phyloP scores from a whole-genome alignment of 2,329 filamentous ascomycete species.

The Colletotrichum liaoningense region DNA sequence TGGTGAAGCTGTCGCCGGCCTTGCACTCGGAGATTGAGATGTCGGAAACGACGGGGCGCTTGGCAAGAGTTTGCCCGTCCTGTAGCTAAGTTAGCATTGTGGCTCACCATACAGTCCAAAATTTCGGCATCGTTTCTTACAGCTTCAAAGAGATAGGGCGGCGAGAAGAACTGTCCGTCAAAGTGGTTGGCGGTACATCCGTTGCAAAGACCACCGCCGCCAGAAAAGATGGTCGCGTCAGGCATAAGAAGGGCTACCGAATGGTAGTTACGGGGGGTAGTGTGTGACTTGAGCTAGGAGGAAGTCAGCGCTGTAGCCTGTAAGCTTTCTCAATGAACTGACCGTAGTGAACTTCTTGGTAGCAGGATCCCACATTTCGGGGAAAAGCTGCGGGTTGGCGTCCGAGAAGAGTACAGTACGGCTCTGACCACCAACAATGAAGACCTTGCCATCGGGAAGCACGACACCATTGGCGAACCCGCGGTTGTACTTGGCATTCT shows the following conservation, averaged over 20 bases:
- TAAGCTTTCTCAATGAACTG: not conserved
- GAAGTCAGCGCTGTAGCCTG: constrained; percentile 7
- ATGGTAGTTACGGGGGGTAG: constrained; percentile 61
- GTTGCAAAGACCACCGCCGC: constrained; percentile 64
- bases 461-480: constrained; percentile 57
- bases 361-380: constrained; percentile 58
- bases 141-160: constrained; percentile 63
- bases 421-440: constrained; percentile 58
- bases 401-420: constrained; percentile 58
- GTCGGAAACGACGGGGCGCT: constrained; percentile 54
- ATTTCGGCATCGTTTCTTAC: not conserved
- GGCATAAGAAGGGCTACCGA: constrained; percentile 58
- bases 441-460: constrained; percentile 58
- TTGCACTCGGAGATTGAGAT: constrained; percentile 42
- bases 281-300: constrained; percentile 43
- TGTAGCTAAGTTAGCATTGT: constrained; percentile 20
- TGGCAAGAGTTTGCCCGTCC: constrained; percentile 49
- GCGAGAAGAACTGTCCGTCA: constrained; percentile 66
- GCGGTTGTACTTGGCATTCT: constrained; percentile 41
- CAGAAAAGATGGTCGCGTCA: constrained; percentile 61
- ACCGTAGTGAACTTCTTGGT: constrained; percentile 48
- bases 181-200: constrained; percentile 59
- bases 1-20: constrained; percentile 42
- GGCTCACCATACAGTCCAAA: not conserved
- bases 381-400: constrained; percentile 49